Percentiles rank a stretch among this genome's conserved stretches.
Evolutionary conservation across 2,329 filamentous ascomycete genomes (phyloP).

Genomic region (Sordariomycetes sp.): DNA sequence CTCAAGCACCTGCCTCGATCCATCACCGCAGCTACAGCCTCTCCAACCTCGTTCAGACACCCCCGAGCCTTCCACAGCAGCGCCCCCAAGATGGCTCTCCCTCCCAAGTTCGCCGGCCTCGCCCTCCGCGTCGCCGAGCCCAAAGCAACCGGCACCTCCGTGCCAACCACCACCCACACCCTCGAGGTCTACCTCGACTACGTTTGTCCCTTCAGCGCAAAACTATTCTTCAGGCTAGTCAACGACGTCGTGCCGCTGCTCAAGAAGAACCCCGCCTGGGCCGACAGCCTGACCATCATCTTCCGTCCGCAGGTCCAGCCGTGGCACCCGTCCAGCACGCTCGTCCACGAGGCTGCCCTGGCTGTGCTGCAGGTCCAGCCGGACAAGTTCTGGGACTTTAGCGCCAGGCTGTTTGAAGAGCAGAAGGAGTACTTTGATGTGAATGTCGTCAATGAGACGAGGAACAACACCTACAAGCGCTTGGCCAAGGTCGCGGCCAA

Average conservation of each 20-base stretch:
- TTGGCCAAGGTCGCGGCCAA: slow-evolving; percentile 64
- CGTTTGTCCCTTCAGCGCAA: slow-evolving; percentile 66
- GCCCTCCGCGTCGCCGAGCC: slow-evolving; percentile 37
- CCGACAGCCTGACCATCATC: slow-evolving; percentile 58
- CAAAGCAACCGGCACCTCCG: slow-evolving; percentile 20
- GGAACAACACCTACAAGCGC: slow-evolving; percentile 76
- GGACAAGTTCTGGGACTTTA: slow-evolving; percentile 73
- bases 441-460: slow-evolving; percentile 70
- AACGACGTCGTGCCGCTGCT: slow-evolving; percentile 56
- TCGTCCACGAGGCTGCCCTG: slow-evolving; percentile 73
- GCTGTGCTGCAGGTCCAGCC: slow-evolving; percentile 67
- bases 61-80: not conserved
- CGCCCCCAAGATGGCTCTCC: slow-evolving; percentile 55
- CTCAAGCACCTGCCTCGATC: not conserved
- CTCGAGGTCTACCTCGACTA: slow-evolving; percentile 75
- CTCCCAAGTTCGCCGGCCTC: slow-evolving; percentile 68
- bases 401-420: slow-evolving; percentile 50
- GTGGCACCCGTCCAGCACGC: slow-evolving; percentile 83
- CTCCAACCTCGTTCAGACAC: not conserved
- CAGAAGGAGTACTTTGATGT: slow-evolving; percentile 80
- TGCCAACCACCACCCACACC: slow-evolving; percentile 43
- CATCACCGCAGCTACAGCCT: not conserved
- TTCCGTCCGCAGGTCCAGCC: slow-evolving; percentile 90
- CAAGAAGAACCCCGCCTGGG: slow-evolving; percentile 45
- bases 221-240: slow-evolving; percentile 70